Evolutionary conservation across 2,329 filamentous ascomycete species (phyloP).

Genomic region (Thyridium curvatum): DNA sequence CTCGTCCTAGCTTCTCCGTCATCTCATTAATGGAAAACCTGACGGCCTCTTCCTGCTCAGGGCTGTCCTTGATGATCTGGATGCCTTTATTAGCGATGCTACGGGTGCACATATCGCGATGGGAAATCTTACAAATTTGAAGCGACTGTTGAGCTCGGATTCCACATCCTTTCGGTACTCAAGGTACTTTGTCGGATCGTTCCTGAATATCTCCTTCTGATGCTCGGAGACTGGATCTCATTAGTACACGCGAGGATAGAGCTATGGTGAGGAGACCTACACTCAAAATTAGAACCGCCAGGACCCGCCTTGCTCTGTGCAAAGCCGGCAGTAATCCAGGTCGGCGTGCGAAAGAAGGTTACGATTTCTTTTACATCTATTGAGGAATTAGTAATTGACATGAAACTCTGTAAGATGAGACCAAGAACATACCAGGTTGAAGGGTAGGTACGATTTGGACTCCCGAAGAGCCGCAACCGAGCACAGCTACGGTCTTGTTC

Average conservation of each 20-base stretch:
- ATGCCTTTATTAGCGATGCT: too few species aligned
- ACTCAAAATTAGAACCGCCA: constrained; percentile 3
- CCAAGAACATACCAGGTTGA: constrained; percentile 3
- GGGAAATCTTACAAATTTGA: constrained; percentile 28
- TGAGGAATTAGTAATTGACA: too few species aligned
- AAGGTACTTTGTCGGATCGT: constrained; percentile 47
- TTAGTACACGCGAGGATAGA: not conserved
- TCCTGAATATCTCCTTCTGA: constrained; percentile 38
- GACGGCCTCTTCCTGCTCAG: constrained; percentile 6
- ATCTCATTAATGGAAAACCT: constrained; percentile 4
- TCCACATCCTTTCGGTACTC: constrained; percentile 42
- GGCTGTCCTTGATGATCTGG: constrained; percentile 3
- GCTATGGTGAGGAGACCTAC: too few species aligned
- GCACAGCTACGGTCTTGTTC: constrained; percentile 42
- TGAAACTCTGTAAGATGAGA: too few species aligned
- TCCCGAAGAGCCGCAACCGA: constrained; percentile 49
- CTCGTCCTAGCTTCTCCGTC: constrained; percentile 15
- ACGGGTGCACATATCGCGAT: too few species aligned
- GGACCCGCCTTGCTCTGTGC: constrained; percentile 2
- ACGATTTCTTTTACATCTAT: constrained; percentile 4
- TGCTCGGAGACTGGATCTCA: constrained; percentile 22
- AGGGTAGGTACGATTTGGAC: constrained; percentile 36
- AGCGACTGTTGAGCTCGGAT: constrained; percentile 41
- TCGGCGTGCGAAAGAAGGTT: constrained; percentile 10
- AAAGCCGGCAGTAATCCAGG: too few species aligned